Evolutionary conservation across 345 rosid species (phyloP).

Genomic region (Eucalyptus camaldulensis): DNA sequence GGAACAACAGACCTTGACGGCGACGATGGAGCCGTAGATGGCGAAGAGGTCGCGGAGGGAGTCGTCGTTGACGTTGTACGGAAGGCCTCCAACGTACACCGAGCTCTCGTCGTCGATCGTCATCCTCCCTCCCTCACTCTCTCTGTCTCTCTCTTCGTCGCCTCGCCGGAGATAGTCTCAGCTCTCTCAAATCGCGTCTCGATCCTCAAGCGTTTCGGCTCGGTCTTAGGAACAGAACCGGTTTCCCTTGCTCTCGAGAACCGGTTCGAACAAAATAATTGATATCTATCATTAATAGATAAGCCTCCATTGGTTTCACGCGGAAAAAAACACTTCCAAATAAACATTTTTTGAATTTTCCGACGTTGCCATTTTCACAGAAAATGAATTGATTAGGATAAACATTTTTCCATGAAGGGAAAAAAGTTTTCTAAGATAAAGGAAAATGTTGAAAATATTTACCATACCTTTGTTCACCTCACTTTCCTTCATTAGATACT

Average conservation of each 20-base stretch:
- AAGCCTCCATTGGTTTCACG: no score
- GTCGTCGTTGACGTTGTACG: constrained; percentile 60
- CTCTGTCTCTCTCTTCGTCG: not conserved
- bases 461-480: no score
- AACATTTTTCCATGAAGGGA: no score
- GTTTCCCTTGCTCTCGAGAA: no score
- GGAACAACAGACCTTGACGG: constrained; percentile 43
- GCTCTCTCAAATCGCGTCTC: not conserved
- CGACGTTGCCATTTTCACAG: rapidly evolving
- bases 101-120: constrained; percentile 77
- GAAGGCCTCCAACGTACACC: constrained; percentile 86
- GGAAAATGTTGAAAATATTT: no score
- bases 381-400: no score
- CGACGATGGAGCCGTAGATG: constrained; percentile 52
- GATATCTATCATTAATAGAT: no score
- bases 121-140: constrained; percentile 17
- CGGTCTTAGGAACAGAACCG: not conserved
- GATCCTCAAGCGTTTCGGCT: not conserved
- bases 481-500: no score
- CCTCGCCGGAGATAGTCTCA: not conserved
- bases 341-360: no score
- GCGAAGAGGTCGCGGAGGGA: constrained; percentile 51
- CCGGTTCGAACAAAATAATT: no score
- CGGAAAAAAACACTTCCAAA: no score
- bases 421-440: no score